Conservation (phyloP, 2,329 filamentous ascomycete genomes). For the Juglanconis sp. region DNA sequence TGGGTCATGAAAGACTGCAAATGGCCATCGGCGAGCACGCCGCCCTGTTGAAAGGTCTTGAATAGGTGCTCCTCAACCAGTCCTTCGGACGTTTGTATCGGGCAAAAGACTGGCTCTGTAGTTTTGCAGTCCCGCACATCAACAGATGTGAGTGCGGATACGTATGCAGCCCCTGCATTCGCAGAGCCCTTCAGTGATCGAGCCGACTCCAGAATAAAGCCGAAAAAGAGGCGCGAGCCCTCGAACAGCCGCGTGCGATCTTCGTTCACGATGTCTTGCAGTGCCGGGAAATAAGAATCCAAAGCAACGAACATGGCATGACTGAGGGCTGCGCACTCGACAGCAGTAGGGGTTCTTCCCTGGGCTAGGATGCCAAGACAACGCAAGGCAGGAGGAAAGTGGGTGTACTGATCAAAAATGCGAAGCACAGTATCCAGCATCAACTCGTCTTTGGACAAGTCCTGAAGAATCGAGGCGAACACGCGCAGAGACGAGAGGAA, state of each 20-base stretch:
- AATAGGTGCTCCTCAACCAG: background rate
- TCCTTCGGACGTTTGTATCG: background rate
- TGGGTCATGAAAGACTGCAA: background rate
- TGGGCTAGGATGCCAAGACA: background rate
- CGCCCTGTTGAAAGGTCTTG: background rate
- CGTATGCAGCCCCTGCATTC: no score
- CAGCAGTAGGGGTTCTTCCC: background rate
- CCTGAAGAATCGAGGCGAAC: background rate
- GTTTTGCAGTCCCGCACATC: conserved; percentile 2
- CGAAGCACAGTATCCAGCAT: background rate
- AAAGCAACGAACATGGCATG: background rate
- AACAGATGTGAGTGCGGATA: no score
- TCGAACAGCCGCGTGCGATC: background rate
- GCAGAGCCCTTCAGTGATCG: background rate
- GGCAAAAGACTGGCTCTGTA: background rate
- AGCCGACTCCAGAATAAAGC: conserved; percentile 1
- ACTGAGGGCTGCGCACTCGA: conserved; percentile 3
- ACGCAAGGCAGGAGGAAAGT: conserved; percentile 3
- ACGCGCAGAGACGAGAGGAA: conserved; percentile 2
- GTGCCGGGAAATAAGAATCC: background rate
- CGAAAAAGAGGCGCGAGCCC: background rate
- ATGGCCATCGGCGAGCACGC: background rate
- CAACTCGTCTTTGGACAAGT: background rate
- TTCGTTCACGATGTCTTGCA: no score
- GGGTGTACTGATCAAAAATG: background rate